These are phyloP conservation scores for Blastobotrys ciferrii DNA, from an alignment of 1,139 yeast genomes.

Conservation along the genomic window DNA sequence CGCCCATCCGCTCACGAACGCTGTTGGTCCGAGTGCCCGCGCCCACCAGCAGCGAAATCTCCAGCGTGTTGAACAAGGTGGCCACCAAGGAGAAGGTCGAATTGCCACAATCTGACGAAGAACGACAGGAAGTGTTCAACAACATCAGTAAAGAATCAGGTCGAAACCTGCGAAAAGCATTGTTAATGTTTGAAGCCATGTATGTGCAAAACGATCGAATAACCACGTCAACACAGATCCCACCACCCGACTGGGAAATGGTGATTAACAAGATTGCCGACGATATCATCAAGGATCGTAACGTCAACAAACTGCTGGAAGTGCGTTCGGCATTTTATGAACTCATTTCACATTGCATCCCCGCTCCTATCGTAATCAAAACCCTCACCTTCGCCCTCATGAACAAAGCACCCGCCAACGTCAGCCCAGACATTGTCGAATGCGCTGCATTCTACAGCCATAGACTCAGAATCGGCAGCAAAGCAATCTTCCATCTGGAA, in stretches of 20 bases:
- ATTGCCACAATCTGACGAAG: constrained; percentile 37
- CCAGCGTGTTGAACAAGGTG: constrained; percentile 52
- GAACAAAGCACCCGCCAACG: constrained; percentile 39
- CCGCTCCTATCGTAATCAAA: constrained; percentile 74
- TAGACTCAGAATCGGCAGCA: constrained; percentile 78
- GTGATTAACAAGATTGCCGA: constrained; percentile 67
- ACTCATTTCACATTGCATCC: constrained; percentile 87
- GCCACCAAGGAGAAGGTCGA: constrained; percentile 56
- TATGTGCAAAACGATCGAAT: constrained; percentile 55
- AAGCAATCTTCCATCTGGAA: constrained; percentile 90
- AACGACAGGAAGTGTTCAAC: constrained; percentile 41
- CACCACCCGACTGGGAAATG: constrained; percentile 82
- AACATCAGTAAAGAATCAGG: constrained; percentile 56
- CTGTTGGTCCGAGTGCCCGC: constrained; percentile 81
- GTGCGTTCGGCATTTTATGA: constrained; percentile 79
- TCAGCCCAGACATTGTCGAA: constrained; percentile 56
- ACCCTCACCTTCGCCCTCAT: constrained; percentile 61
- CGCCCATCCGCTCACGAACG: constrained; percentile 93
- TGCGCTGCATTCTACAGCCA: constrained; percentile 81
- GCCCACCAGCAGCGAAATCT: constrained; percentile 62
- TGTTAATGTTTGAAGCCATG: constrained; percentile 81
- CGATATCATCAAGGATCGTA: constrained; percentile 56
- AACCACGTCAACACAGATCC: constrained; percentile 40
- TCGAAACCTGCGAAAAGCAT: constrained; percentile 74
- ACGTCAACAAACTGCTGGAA: constrained; percentile 63